Evolutionary conservation across 2,329 filamentous ascomycete genomes (phyloP).

Genomic region (Colletotrichum theobromicola): DNA sequence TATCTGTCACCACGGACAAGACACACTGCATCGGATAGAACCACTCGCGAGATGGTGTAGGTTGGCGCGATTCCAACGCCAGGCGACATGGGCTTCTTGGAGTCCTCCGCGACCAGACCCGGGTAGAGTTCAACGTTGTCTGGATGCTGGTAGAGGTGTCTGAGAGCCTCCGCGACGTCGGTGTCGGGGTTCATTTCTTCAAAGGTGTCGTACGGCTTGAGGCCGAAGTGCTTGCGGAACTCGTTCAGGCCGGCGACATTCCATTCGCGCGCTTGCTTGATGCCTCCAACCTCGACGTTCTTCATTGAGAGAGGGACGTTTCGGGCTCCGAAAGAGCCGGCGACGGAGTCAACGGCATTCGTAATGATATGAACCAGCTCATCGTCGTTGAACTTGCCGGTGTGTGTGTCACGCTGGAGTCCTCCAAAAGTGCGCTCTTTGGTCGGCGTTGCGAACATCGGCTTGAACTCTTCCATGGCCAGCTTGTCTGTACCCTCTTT

Average conservation of each 20-base stretch:
- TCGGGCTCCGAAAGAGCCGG: conserved; percentile 74
- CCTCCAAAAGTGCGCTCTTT: conserved; percentile 70
- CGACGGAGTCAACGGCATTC: conserved; percentile 77
- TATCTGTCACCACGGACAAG: conserved; percentile 79
- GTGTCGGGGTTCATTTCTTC: conserved; percentile 85
- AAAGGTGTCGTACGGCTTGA: conserved; percentile 78
- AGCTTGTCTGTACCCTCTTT: neutral
- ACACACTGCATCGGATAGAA: conserved; percentile 80
- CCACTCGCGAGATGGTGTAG: conserved; percentile 78
- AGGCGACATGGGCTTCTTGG: conserved; percentile 74
- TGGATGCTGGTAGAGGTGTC: conserved; percentile 76
- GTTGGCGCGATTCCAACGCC: conserved; percentile 78
- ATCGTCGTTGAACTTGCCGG: conserved; percentile 77
- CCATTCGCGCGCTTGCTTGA: conserved; percentile 79
- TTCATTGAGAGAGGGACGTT: conserved; percentile 78
- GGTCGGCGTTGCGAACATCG: conserved; percentile 59
- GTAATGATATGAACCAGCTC: conserved; percentile 75
- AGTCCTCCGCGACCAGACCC: conserved; percentile 77
- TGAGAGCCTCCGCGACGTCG: conserved; percentile 68
- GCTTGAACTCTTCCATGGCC: conserved; percentile 50
- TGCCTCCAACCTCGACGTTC: conserved; percentile 80
- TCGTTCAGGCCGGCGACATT: conserved; percentile 81
- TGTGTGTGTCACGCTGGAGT: conserved; percentile 66
- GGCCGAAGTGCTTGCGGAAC: conserved; percentile 81
- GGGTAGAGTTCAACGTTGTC: conserved; percentile 84